phyloP scores from a whole-genome alignment of 1,284 basidiomycete genomes.

The Sporisorium reilianum region DNA sequence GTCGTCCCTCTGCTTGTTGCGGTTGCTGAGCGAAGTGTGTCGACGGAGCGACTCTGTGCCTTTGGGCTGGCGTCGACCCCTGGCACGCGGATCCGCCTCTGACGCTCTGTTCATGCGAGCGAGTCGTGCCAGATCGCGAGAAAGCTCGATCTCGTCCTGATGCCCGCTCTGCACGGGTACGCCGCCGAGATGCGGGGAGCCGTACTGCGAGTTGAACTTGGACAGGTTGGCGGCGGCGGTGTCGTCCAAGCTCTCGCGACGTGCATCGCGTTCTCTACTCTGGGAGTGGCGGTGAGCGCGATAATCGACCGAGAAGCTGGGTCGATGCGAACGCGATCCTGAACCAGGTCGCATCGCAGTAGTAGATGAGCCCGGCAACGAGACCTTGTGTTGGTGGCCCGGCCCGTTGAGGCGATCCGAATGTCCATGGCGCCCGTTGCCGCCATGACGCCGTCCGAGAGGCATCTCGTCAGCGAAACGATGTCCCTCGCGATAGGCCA shows the following conservation, averaged over 20 bases:
- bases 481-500: constrained; percentile 59
- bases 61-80: constrained; percentile 21
- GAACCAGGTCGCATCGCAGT: constrained; percentile 34
- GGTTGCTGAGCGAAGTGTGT: constrained; percentile 27
- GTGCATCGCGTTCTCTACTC: constrained; percentile 17
- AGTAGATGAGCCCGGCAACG: constrained; percentile 29
- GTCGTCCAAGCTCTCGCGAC: constrained; percentile 41
- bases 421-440: constrained; percentile 55
- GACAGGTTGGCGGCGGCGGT: constrained; percentile 20
- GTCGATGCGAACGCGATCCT: constrained; percentile 33
- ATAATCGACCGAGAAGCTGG: constrained; percentile 48
- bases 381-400: constrained; percentile 46
- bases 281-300: constrained; percentile 11
- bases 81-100: constrained; percentile 8
- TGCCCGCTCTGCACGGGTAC: constrained; percentile 18
- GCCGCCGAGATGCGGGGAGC: constrained; percentile 11
- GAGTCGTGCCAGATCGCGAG: constrained; percentile 39
- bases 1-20: constrained; percentile 12
- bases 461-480: constrained; percentile 67
- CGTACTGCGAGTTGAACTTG: constrained; percentile 20
- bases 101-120: constrained; percentile 42
- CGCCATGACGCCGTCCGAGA: constrained; percentile 60
- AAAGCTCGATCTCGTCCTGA: constrained; percentile 45
- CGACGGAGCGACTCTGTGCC: constrained; percentile 23
- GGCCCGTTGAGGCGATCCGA: constrained; percentile 35